phyloP scores from a whole-genome alignment of 2,329 filamentous ascomycete genomes.

The Ampelomyces quisqualis region DNA sequence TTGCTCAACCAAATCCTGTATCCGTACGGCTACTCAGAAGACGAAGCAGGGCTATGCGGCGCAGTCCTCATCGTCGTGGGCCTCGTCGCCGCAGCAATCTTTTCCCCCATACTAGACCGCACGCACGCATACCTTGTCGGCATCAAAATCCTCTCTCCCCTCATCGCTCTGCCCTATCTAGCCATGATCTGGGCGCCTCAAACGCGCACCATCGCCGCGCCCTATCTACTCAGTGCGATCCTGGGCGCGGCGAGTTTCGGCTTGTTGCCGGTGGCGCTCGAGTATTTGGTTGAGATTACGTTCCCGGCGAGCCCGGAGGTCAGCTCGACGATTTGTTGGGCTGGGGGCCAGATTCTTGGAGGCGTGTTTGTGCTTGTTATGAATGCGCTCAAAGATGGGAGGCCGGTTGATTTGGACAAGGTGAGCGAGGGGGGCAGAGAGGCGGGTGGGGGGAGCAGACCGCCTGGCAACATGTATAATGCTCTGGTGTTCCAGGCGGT shows the following conservation, averaged over 20 bases:
- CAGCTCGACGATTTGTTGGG: constrained; percentile 80
- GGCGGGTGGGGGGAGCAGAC: constrained; percentile 39
- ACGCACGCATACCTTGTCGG: constrained; percentile 75
- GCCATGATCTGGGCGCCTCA: constrained; percentile 77
- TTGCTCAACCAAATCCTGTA: constrained; percentile 86
- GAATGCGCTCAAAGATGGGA: constrained; percentile 64
- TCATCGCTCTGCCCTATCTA: constrained; percentile 73
- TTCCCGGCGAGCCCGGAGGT: constrained; percentile 86
- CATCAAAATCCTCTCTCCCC: constrained; percentile 72
- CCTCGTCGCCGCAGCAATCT: constrained; percentile 72
- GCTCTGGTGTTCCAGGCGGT: constrained; percentile 79
- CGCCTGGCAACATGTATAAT: constrained; percentile 70
- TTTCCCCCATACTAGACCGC: constrained; percentile 79
- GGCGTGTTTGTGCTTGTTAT: constrained; percentile 81
- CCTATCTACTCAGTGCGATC: constrained; percentile 72
- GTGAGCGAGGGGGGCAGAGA: constrained; percentile 30
- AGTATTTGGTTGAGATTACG: constrained; percentile 83
- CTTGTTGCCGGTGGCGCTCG: constrained; percentile 79
- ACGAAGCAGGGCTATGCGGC: constrained; percentile 84
- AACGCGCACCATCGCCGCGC: constrained; percentile 62
- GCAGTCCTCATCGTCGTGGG: constrained; percentile 88
- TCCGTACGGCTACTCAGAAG: constrained; percentile 81
- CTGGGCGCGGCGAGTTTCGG: constrained; percentile 79
- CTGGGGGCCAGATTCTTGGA: constrained; percentile 80
- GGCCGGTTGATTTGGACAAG: constrained; percentile 28